A percentile compares a stretch with the other conserved stretches of the same genome.
Conservation (phyloP, 2,329 filamentous ascomycete species). For the Colletotrichum chlorophyti region DNA sequence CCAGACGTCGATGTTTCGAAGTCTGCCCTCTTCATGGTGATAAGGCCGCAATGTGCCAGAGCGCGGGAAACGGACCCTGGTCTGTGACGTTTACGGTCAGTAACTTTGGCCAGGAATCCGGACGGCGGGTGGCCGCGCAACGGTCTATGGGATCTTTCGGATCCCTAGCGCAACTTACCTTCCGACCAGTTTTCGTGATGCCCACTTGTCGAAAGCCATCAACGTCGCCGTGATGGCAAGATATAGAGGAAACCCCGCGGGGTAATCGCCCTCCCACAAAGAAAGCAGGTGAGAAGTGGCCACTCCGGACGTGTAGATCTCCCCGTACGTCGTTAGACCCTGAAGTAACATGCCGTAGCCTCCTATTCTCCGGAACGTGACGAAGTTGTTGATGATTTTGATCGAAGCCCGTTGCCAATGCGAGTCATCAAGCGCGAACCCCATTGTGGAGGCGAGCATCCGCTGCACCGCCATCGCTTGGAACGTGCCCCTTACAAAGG, state of each 20-base stretch:
- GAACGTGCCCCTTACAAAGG: neutral
- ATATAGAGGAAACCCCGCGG: conserved; percentile 22
- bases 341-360: neutral
- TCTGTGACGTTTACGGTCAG: conserved; percentile 18
- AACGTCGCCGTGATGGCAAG: neutral
- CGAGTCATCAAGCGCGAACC: conserved; percentile 11
- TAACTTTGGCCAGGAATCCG: conserved; percentile 3
- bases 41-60: conserved; percentile 17
- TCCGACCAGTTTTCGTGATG: conserved; percentile 27
- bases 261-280: conserved; percentile 23
- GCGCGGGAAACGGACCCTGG: conserved; percentile 21
- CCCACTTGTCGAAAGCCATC: conserved; percentile 25
- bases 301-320: neutral
- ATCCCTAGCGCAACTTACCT: conserved; percentile 20
- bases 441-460: conserved; percentile 2
- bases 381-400: conserved; percentile 15
- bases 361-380: conserved; percentile 4
- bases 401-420: conserved; percentile 13
- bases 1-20: conserved; percentile 1
- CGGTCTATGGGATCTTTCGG: neutral
- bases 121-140: too few relatives aligned
- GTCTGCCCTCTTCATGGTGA: conserved; percentile 9
- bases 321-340: conserved; percentile 13
- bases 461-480: conserved; percentile 9
- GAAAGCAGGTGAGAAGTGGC: conserved; percentile 5